Evolutionary conservation across 768 basidiomycete genomes (phyloP), one percentile per base, ranked within the genome.

Genomic region (Sarcomyxa edulis): DNA sequence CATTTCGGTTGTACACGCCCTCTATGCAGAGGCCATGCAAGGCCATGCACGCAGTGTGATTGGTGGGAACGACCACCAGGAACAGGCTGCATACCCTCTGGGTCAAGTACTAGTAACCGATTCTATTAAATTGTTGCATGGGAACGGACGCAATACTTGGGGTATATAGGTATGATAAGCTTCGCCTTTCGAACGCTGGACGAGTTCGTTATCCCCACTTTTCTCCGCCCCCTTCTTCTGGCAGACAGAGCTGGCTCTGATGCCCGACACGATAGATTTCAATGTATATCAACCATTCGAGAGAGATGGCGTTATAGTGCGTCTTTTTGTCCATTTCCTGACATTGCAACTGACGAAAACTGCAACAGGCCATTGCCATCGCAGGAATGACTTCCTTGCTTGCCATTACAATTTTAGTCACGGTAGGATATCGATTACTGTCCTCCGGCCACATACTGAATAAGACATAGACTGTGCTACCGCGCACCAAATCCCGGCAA

Each of bases 201-300:
- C 5, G n/a, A 5, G 6, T 15, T 22, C 11, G 26, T 7, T 28
- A 15, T 18, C 30, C 5, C n/a, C 15, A 9, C 27, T 14, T 14
- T 12, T 24, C 24, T 19, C 24, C 32, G 26, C n/a, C n/a, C 26
- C n/a, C 11, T 4, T 20, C n/a, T n/a, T n/a, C n/a, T n/a, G n/a
- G n/a, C n/a, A n/a, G n/a, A n/a, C n/a, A n/a, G 37, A 31, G 37
- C 37, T 39, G 37, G 37, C 18, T 19, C 37, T 39, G 28, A 7
- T 22, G 11, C 40, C 10, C 16, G 4, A 6, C n/a, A 40, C 6
- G n/a, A 21, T 8, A 11, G 15, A 10, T 19, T 9, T 20, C 10
- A 36, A 28, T 19, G n/a, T 29, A 16, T 32, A 21, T 26, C 27
- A 21, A 26, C 3, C 19, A n/a, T 42, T 35, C 26, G 37, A 39